Base-by-base conservation (phyloP, 495 filamentous ascomycete species). In the Daldinia caldariorum region DNA sequence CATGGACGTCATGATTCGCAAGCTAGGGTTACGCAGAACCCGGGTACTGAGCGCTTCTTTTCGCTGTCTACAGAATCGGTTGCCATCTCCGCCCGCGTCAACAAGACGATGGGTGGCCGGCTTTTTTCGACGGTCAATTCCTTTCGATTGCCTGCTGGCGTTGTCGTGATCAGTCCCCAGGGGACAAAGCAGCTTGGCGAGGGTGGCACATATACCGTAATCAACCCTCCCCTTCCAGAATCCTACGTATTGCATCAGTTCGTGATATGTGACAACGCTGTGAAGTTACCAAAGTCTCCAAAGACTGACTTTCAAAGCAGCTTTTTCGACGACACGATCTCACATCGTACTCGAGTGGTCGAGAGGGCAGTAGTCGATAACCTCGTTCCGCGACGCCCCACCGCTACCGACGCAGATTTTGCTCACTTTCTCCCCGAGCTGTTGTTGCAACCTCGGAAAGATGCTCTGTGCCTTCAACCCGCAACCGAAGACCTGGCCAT, bases 121-220 rank as follows among this genome's bases (percentile, higher is more conserved):
- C 13, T 29, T n/a, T 13, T 35, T n/a, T 38, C 43, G 29, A 29
- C 10, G 3, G 8, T 16, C 12, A 6, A 13, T 20, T 47, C 35
- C 8, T 31, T 68, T 50, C 8, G 22, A 43, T 22, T 63, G 16
- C 59, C 66, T 13, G 41, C 39, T 26, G 43, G 53, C 1, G 16
- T 31, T 34, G 16, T 58, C 41, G 53, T 68, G 0, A 1, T 68
- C 0, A 10, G 51, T 38, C 58, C 51, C 12, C 3, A 2, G 0
- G 43, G 49, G 13, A 13, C 1, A 34, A 63, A 54, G 37, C 6
- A 8, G 22, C 31, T 69, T 2, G 0, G 5, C 0, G 29, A 54
- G 20, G 13, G 43, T 14, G 66, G 66, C 47, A 20, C 12, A 18
- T 69, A 69, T 37, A 64, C 26, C 0, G 20, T 69, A 4, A 3